A percentile compares a stretch with the other conserved stretches of the same genome.
Evolutionary conservation across 1,284 basidiomycete species (phyloP).

Genomic region (Boletus smithii): DNA sequence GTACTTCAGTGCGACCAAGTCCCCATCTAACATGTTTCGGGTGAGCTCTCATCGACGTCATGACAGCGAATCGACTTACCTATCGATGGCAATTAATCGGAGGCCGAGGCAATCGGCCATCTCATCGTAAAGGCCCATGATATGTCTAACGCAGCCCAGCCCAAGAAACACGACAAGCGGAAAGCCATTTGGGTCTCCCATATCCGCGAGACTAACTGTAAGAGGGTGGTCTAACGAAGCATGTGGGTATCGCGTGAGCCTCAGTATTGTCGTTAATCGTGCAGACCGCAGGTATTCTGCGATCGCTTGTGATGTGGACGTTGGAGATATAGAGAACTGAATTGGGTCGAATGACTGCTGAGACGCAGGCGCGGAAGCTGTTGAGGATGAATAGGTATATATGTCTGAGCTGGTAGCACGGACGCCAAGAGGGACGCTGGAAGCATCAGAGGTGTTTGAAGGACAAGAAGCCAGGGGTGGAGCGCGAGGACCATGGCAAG

Average conservation of each 20-base stretch:
- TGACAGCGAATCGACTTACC: conserved; percentile 44
- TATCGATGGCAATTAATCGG: conserved; percentile 90
- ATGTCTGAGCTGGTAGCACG: conserved; percentile 19
- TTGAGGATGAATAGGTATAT: conserved; percentile 36
- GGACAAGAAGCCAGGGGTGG: conserved; percentile 23
- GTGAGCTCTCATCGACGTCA: conserved; percentile 14
- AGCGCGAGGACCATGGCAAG: conserved; percentile 12
- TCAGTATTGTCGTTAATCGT: conserved; percentile 79
- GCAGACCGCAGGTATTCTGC: conserved; percentile 83
- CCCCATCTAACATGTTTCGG: conserved; percentile 68
- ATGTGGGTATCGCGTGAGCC: conserved; percentile 75
- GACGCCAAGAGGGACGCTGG: conserved; percentile 23
- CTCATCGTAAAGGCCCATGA: conserved; percentile 94
- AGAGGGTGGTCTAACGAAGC: conserved; percentile 68
- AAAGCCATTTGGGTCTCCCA: conserved; percentile 78
- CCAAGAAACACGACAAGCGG: conserved; percentile 92
- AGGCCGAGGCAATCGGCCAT: conserved; percentile 87
- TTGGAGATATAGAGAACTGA: conserved; percentile 42
- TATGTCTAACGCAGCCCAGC: conserved; percentile 89
- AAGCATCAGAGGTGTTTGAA: conserved; percentile 31
- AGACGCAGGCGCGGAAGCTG: conserved; percentile 43
- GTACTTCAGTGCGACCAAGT: conserved; percentile 78
- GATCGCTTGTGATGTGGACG: conserved; percentile 63
- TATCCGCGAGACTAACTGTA: conserved; percentile 89
- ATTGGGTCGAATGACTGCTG: conserved; percentile 45